These are phyloP conservation scores for Aspergillus leporis DNA, from an alignment of 495 filamentous ascomycete genomes.

Conservation along the genomic window DNA sequence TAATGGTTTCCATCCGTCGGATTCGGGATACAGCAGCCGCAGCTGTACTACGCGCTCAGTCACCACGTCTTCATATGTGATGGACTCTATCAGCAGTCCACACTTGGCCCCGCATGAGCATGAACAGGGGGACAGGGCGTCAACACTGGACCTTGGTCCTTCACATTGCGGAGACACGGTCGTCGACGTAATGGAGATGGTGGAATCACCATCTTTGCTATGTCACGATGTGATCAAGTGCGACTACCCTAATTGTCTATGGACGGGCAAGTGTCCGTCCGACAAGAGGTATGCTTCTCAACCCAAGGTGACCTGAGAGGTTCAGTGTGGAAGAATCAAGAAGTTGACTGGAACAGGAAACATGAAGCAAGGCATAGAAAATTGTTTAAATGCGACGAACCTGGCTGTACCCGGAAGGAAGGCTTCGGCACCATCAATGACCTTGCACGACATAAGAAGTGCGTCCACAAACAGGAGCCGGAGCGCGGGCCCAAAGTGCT, in stretches of 20 bases:
- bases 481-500: slow-evolving; percentile 54
- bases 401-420: slow-evolving; percentile 57
- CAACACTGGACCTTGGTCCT: slow-evolving; percentile 14
- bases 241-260: slow-evolving; percentile 35
- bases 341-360: slow-evolving; percentile 59
- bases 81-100: slow-evolving; percentile 35
- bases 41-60: slow-evolving; percentile 51
- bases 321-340: background rate
- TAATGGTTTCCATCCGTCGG: slow-evolving; percentile 49
- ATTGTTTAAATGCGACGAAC: slow-evolving; percentile 64
- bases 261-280: slow-evolving; percentile 44
- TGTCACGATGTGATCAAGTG: slow-evolving; percentile 31
- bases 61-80: slow-evolving; percentile 28
- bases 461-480: slow-evolving; percentile 61
- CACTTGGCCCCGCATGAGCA: slow-evolving; percentile 26
- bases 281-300: slow-evolving; percentile 36
- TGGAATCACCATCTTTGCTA: slow-evolving; percentile 24
- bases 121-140: slow-evolving; percentile 23
- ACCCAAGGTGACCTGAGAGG: background rate
- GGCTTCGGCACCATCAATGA: slow-evolving; percentile 87
- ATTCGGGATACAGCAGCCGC: slow-evolving; percentile 65
- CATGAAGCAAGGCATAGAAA: slow-evolving; percentile 77
- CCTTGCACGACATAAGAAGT: slow-evolving; percentile 69
- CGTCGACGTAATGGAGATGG: slow-evolving; percentile 17
- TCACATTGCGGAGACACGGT: slow-evolving; percentile 10